Conservation (phyloP, 129 eudicot species). For the Rutidosis leptorrhynchoides region DNA sequence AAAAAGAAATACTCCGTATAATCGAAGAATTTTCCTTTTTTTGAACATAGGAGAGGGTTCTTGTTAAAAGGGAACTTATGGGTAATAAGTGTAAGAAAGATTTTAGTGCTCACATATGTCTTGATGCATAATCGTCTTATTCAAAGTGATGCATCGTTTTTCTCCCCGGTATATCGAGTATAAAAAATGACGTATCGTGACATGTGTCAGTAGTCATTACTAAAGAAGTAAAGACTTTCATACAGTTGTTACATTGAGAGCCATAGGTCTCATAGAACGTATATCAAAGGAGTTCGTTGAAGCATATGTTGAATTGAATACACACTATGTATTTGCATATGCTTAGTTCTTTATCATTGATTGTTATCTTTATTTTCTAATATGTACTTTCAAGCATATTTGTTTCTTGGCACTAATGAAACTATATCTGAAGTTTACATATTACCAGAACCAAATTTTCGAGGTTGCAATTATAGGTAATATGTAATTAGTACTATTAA, state of each 20-base stretch:
- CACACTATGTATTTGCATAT: background rate
- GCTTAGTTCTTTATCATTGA: background rate
- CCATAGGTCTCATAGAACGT: too few relatives aligned
- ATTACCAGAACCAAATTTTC: background rate
- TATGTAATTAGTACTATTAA: background rate
- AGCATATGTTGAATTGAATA: background rate
- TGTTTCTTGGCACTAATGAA: background rate
- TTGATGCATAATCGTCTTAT: too few relatives aligned
- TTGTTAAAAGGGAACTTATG: too few relatives aligned
- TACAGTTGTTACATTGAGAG: too few relatives aligned
- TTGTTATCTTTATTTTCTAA: slow-evolving; percentile 2
- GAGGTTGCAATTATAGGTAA: background rate
- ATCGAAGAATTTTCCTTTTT: too few relatives aligned
- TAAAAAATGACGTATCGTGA: background rate
- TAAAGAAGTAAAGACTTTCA: too few relatives aligned
- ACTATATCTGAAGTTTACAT: slow-evolving; percentile 8
- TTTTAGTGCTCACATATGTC: background rate
- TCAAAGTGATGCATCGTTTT: too few relatives aligned
- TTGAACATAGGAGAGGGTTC: too few relatives aligned
- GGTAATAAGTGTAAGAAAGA: too few relatives aligned
- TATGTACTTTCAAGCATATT: background rate
- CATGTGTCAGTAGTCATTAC: background rate
- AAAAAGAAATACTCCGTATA: too few relatives aligned
- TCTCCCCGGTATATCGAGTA: too few relatives aligned
- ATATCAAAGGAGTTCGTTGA: background rate